Evolutionary conservation across 345 rosid species (phyloP).

Genomic region (Ricinus communis): DNA sequence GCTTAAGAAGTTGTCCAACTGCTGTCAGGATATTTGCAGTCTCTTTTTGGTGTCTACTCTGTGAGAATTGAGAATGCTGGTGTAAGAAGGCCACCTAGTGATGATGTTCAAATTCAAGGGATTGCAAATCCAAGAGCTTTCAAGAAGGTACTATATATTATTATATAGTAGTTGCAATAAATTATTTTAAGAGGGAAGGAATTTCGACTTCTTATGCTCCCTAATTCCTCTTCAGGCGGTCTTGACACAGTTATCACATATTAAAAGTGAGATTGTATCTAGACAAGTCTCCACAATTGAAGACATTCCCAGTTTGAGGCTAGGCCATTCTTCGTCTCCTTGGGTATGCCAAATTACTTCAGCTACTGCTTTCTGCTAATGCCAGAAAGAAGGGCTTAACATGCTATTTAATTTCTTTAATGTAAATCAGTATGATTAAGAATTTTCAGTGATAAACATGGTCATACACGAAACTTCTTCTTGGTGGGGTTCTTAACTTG

Average conservation of each 20-base stretch:
- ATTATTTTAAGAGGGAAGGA: background rate
- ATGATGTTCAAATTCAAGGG: constrained; percentile 68
- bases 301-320: constrained; percentile 45
- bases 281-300: constrained; percentile 48
- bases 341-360: constrained; percentile 28
- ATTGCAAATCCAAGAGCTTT: constrained; percentile 63
- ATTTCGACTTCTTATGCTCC: background rate
- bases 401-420: background rate
- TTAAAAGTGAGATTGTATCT: constrained; percentile 54
- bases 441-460: background rate
- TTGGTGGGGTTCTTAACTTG: constrained; percentile 2
- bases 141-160: constrained; percentile 45
- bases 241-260: constrained; percentile 48
- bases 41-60: constrained; percentile 67
- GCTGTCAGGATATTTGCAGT: constrained; percentile 63
- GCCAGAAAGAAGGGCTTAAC: background rate
- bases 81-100: constrained; percentile 62
- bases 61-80: constrained; percentile 69
- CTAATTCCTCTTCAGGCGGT: constrained; percentile 44
- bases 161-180: background rate
- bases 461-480: background rate
- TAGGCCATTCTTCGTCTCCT: constrained; percentile 35
- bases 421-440: background rate
- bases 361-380: background rate
- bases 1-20: constrained; percentile 9